Base-by-base conservation (phyloP, 2,329 filamentous ascomycete genomes). In the Pseudocercospora ulei region DNA sequence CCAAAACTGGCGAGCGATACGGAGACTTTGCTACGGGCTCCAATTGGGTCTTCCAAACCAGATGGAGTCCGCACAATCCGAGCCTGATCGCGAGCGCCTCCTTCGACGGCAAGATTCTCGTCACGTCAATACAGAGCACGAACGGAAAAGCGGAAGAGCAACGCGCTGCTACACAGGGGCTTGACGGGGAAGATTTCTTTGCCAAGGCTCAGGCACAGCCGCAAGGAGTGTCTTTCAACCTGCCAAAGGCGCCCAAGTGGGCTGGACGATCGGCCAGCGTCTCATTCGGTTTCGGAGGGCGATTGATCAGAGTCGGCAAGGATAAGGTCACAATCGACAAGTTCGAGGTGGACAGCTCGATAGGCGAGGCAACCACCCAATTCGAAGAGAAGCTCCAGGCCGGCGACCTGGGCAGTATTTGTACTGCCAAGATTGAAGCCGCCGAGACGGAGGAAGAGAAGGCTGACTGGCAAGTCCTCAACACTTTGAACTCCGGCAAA, bases 1-100 rank as follows among this genome's bases (percentile, higher is more conserved):
- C 90, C 1, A 82, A 90, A 56, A 94, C 82, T 2, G 88, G 88
- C 37, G 77, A 90, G 58, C 71, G 75, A 7, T 81, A 86, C 48
- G 90, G 92, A 49, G 88, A 96, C 63, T 88, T 96, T 57, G 87
- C 88, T 3, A 85, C 95, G 55, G 87, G 93, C 38, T 95, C 88
- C n/a, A 98, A 96, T 63, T 98, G 90, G 88, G 94, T 87, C 4
- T 98, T 98, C 68, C 79, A 88, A 59, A 94, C 90, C 3, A 76
- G 80, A 46, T 96, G 92, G 73, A 87, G 94, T 61, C 90, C 90
- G 18, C 78, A 83, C 52, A 94, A 98, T 62, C 88, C 90, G 7
- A 83, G 79, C 57, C 70, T 98, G 41, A 84, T 88, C 34, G 92
- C 92, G 11, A 96, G 90, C 11, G 90, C 92, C 6, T 93, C 88